phyloP scores from a whole-genome alignment of 2,329 filamentous ascomycete genomes.

The Pyricularia sp. region DNA sequence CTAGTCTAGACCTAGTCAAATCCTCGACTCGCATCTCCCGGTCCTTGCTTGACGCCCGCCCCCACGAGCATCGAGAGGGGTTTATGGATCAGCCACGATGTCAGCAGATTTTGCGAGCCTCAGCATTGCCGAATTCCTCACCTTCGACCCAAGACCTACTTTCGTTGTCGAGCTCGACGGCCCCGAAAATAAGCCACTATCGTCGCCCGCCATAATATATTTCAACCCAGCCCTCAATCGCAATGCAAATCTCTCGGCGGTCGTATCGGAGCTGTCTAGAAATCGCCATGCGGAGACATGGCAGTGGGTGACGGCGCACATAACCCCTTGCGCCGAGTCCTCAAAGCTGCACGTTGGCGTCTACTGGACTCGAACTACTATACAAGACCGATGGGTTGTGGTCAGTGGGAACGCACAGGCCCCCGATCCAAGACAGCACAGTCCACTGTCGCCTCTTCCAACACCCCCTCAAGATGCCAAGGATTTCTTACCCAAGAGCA shows the following conservation, averaged over 20 bases:
- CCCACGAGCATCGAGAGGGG: background rate
- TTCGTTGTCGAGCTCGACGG: slow-evolving; percentile 17
- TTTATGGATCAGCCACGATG: background rate
- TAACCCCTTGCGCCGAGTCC: background rate
- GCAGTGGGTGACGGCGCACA: slow-evolving; percentile 12
- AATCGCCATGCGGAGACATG: slow-evolving; percentile 13
- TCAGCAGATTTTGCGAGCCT: slow-evolving; percentile 6
- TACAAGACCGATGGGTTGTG: slow-evolving; percentile 8
- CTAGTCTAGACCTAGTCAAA: background rate
- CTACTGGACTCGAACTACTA: slow-evolving; percentile 10
- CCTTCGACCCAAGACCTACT: slow-evolving; percentile 27
- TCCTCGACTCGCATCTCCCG: background rate
- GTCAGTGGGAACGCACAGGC: slow-evolving; percentile 10
- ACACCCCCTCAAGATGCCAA: background rate
- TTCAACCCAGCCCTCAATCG: slow-evolving; percentile 17
- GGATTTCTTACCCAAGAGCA: background rate
- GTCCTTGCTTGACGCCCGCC: background rate
- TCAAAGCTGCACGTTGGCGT: slow-evolving; percentile 6
- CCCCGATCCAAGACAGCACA: background rate
- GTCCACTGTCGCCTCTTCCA: background rate
- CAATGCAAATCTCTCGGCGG: slow-evolving; percentile 10
- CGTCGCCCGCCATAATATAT: slow-evolving; percentile 13
- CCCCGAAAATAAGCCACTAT: background rate
- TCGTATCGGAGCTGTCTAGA: slow-evolving; percentile 7
- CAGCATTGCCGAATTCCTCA: slow-evolving; percentile 27